Evolutionary conservation across 192 early-diverging fungal genomes (phyloP), one percentile per base, ranked within the genome.

Genomic region (Umbelopsis ramanniana): DNA sequence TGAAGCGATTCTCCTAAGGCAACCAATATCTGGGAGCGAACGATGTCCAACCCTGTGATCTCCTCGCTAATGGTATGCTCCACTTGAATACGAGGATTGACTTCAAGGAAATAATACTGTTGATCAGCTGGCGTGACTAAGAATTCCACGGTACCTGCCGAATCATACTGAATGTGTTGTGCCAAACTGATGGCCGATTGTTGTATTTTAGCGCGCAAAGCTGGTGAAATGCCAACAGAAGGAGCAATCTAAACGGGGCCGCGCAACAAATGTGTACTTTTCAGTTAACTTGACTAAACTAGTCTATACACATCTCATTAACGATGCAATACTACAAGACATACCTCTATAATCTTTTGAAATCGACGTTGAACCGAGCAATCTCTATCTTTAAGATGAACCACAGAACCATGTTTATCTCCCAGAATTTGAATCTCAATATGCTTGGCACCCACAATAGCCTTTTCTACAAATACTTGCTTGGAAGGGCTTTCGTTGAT

Each of bases 21-120:
- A 4, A 79, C 38, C 29, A 63, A 38, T 10, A 79, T 63, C 53
- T 79, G 78, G 11, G 71, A 60, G 60, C 95, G 90, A 8, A 97
- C 95, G 69, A 98, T 83, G 72, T 97, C 94, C 19, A 92, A 92
- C 67, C 85, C 79, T 0, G 95, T 96, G 48, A 98, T 87, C 91
- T 94, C 94, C 75, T 98, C 95, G 6, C 93, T 95, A n/a, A 97
- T 89, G 4, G 95, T 94, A 74, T 98, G 96, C 84, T 98, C 96
- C n/a, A 97, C 96, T 75, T 92, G 94, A 52, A 97, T 84, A 52
- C 95, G 89, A 7, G 95, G 94, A 83, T 96, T 96, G 91, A 96
- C 94, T 83, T 96, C 95, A 90, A 98, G 92, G 76, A 95, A 98
- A 84, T 95, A 97, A 76, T 96, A 97, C 77, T 92, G 81, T 66